These are phyloP conservation scores for Mycosarcoma maydis DNA, from an alignment of 1,284 basidiomycete genomes.

Conservation along the genomic window DNA sequence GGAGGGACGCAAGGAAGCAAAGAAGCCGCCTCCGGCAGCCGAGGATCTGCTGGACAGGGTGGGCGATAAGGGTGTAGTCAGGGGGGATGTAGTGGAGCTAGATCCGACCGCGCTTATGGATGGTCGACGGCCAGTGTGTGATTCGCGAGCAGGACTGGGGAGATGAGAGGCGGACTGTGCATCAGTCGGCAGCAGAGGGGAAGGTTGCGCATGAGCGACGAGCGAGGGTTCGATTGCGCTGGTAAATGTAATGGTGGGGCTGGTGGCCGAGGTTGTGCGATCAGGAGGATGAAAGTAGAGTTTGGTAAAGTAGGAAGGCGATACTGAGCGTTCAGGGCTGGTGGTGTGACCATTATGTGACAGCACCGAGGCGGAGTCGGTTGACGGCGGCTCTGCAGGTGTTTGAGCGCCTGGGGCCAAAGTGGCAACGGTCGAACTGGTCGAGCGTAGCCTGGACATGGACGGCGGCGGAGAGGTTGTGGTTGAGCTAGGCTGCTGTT, in stretches of 20 bases:
- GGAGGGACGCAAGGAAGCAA: constrained; percentile 41
- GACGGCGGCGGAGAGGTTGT: constrained; percentile 2
- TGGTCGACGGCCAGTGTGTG: constrained; percentile 3
- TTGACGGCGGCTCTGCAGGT: constrained; percentile 11
- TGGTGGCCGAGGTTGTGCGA: constrained; percentile 24
- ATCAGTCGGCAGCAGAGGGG: constrained; percentile 1
- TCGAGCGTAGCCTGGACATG: constrained; percentile 23
- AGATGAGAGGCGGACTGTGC: constrained; percentile 10
- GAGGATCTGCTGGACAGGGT: constrained; percentile 22
- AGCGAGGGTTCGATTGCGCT: constrained; percentile 21
- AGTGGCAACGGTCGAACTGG: constrained; percentile 12
- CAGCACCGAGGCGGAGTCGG: constrained; percentile 22
- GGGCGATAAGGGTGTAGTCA: constrained; percentile 27
- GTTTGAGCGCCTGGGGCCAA: constrained; percentile 6
- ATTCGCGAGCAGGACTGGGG: constrained; percentile 5
- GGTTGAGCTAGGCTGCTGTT: constrained; percentile 3
- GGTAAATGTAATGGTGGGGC: constrained; percentile 48
- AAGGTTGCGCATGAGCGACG: constrained; percentile 3
- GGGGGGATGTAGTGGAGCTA: constrained; percentile 12
- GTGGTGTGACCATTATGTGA: constrained; percentile 26
- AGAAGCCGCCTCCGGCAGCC: constrained; percentile 32
- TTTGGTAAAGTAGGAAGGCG: constrained; percentile 43
- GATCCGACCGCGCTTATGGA: constrained; percentile 15
- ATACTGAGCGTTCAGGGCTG: constrained; percentile 29
- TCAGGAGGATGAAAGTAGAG: constrained; percentile 35